phyloP scores from a whole-genome alignment of 257 asterid genomes.

The Solanum pennellii region DNA sequence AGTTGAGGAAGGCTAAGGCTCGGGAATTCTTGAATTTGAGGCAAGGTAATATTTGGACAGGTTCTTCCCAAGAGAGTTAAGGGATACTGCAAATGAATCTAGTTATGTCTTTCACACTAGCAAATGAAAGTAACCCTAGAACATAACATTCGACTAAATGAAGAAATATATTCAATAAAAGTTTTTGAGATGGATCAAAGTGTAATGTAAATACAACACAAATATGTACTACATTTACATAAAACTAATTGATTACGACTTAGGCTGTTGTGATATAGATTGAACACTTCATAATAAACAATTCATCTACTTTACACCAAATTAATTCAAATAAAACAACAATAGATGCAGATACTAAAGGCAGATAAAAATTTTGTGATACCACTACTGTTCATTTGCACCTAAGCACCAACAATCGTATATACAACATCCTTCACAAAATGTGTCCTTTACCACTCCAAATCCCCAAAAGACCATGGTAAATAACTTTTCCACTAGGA shows the following conservation, averaged over 20 bases:
- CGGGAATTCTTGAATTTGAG: too few relatives aligned
- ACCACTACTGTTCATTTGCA: neutral
- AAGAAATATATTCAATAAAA: neutral
- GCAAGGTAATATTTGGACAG: too few relatives aligned
- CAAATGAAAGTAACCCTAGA: neutral
- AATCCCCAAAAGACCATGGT: too few relatives aligned
- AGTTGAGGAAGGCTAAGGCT: too few relatives aligned
- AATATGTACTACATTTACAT: neutral
- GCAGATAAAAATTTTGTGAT: neutral
- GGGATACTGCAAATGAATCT: too few relatives aligned
- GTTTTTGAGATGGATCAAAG: neutral
- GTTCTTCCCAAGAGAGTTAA: too few relatives aligned
- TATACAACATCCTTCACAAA: neutral
- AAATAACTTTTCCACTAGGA: too few relatives aligned
- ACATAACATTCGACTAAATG: neutral
- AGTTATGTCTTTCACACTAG: neutral
- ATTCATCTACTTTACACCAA: neutral
- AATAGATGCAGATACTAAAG: neutral
- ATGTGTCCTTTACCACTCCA: too few relatives aligned
- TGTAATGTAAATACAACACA: neutral
- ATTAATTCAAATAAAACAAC: neutral
- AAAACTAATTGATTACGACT: neutral
- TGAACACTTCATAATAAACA: neutral
- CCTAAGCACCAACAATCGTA: neutral
- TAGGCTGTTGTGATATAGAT: neutral